Percentiles rank a stretch among this genome's conserved stretches.
These are phyloP conservation scores for Oryza australiensis DNA, from an alignment of 176 grass and related monocot species.

Conservation along the genomic window DNA sequence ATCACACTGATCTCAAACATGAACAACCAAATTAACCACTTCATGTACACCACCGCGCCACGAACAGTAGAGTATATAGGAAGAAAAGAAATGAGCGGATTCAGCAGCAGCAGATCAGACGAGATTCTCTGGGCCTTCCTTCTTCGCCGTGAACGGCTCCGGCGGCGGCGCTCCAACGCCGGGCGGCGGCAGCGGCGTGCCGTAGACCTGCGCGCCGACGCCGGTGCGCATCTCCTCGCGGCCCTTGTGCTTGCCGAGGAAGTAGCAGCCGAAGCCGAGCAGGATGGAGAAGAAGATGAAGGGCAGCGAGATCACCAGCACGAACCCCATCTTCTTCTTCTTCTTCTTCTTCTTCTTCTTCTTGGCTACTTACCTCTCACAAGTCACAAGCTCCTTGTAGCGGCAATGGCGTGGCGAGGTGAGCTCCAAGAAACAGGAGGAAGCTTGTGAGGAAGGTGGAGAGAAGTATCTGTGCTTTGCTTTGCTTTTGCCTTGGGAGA, in stretches of 20 bases:
- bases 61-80: neutral
- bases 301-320: constrained; percentile 66
- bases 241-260: constrained; percentile 68
- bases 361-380: too few species aligned
- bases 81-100: neutral
- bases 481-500: constrained; percentile 35
- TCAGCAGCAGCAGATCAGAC: constrained; percentile 33
- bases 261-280: constrained; percentile 81
- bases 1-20: constrained; percentile 12
- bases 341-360: too few species aligned
- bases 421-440: neutral
- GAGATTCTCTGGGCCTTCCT: constrained; percentile 29
- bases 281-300: constrained; percentile 71
- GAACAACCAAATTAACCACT: neutral
- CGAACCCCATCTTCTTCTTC: constrained; percentile 54
- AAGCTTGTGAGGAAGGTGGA: neutral
- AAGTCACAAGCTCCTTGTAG: too few species aligned
- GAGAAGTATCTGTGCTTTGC: neutral
- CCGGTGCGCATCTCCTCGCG: constrained; percentile 61
- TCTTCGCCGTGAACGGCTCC: constrained; percentile 36
- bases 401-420: neutral
- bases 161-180: constrained; percentile 18
- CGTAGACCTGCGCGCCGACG: constrained; percentile 61
- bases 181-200: constrained; percentile 53
- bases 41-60: constrained; percentile 1